Evolutionary conservation across 106 monocot genomes (phyloP).

Genomic region (Amphibolis antarctica): DNA sequence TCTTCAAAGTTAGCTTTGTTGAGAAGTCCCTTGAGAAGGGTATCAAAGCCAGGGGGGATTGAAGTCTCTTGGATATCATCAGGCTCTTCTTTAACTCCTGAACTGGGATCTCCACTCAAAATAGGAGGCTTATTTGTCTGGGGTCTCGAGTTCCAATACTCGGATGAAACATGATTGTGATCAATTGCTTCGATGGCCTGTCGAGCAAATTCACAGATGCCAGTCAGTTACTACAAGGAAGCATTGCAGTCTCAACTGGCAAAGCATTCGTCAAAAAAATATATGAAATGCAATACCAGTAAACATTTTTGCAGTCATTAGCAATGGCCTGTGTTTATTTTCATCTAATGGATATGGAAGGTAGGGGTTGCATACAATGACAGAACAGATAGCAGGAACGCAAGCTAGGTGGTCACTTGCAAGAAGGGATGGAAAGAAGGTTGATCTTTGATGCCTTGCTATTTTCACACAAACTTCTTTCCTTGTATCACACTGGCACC

Average conservation of each 20-base stretch:
- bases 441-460: too few species aligned
- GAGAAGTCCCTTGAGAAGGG: conserved; percentile 28
- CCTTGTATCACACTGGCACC: too few species aligned
- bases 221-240: not conserved
- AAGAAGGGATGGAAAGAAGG: too few species aligned
- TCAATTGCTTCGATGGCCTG: conserved; percentile 55
- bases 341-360: too few species aligned
- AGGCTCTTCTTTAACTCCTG: not conserved
- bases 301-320: too few species aligned
- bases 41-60: not conserved
- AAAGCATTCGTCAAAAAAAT: not conserved
- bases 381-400: too few species aligned
- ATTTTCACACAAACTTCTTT: too few species aligned
- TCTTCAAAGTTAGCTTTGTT: conserved; percentile 37
- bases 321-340: too few species aligned
- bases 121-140: not conserved
- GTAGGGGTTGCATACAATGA: too few species aligned
- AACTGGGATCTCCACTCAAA: not conserved
- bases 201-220: not conserved
- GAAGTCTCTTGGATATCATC: not conserved
- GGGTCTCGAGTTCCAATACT: conserved; percentile 40
- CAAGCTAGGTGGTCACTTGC: too few species aligned
- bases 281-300: too few species aligned
- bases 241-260: not conserved
- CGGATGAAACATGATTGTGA: conserved; percentile 19